phyloP scores from a whole-genome alignment of 257 asterid species.

The Scutellaria galericulata region DNA sequence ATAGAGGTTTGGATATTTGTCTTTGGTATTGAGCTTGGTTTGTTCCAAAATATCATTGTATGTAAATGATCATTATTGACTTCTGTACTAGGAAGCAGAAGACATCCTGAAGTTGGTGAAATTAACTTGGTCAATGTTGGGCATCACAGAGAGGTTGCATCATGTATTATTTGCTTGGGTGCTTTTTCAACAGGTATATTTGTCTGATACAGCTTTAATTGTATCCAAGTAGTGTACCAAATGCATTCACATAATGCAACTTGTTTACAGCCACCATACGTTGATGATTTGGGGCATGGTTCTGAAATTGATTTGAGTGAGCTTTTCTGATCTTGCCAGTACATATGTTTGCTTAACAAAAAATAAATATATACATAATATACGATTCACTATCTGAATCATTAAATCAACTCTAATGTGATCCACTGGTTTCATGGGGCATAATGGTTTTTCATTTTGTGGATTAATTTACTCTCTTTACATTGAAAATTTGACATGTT shows the following conservation, averaged over 20 bases:
- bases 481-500: too few relatives aligned
- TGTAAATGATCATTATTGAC: constrained; percentile 31
- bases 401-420: too few relatives aligned
- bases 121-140: constrained; percentile 88
- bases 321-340: constrained; percentile 3
- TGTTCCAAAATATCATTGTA: background rate
- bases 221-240: background rate
- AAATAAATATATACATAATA: too few relatives aligned
- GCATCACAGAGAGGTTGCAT: constrained; percentile 83
- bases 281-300: constrained; percentile 19
- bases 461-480: background rate
- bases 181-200: constrained; percentile 87
- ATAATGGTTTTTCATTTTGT: background rate
- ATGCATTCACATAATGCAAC: constrained; percentile 14
- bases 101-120: constrained; percentile 72
- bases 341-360: background rate
- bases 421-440: too few relatives aligned
- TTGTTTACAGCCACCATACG: constrained; percentile 1
- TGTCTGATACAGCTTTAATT: constrained; percentile 15
- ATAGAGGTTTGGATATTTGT: constrained; percentile 67
- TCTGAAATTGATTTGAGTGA: constrained; percentile 16
- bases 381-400: too few relatives aligned
- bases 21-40: constrained; percentile 13
- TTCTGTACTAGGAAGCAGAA: constrained; percentile 76
- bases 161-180: constrained; percentile 86